Base-by-base conservation (phyloP, 1,139 yeast species). In the Yamadazyma diddensiae region DNA sequence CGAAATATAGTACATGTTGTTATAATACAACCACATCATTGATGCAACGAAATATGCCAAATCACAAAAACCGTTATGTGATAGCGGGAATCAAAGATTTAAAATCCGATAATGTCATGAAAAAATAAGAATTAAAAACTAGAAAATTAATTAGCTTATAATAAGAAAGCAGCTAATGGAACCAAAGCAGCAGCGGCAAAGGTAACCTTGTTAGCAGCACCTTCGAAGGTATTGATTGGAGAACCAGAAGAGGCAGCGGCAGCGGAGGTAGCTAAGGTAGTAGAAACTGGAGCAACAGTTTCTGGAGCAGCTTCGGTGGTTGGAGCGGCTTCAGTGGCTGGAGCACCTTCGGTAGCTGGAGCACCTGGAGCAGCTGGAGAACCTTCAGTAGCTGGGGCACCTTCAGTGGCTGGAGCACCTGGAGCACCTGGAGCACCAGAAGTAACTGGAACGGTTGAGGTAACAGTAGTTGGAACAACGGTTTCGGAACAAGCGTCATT, bases 371-470 rank as follows among this genome's bases (percentile, higher is more conserved):
- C 18, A 26, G 16, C 24, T 23, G 20, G 28, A 14, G 32, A 19
- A 15, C 22, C 28, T 8, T 18, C 19, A 24, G 37, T 36, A 20
- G 31, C 17, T 26, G n/a, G 18, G 21, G 47, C 31, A 15, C 22
- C 28, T 8, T 18, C 19, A 24, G 37, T 36, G 20, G 31, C 17
- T 26, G n/a, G 18, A 63, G 36, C 59, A 52, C 49, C 52, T 56
- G 29, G 62, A 56, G 38, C 53, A 26, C 57, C 49, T 32, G 66
- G 33, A 21, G 45, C 18, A 45, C 60, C 58, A 13, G 29, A n/a
- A 18, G 15, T n/a, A 18, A 11, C 29, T n/a, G n/a, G 21, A 21
- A 13, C 21, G 17, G 21, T 16, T 4, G 13, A n/a, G n/a, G 31
- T 11, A 18, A 26, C 29, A 13, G 30, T 31, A 16, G 27, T 27